phyloP scores from a whole-genome alignment of 2,329 filamentous ascomycete genomes.

The Tolypocladium sp. region DNA sequence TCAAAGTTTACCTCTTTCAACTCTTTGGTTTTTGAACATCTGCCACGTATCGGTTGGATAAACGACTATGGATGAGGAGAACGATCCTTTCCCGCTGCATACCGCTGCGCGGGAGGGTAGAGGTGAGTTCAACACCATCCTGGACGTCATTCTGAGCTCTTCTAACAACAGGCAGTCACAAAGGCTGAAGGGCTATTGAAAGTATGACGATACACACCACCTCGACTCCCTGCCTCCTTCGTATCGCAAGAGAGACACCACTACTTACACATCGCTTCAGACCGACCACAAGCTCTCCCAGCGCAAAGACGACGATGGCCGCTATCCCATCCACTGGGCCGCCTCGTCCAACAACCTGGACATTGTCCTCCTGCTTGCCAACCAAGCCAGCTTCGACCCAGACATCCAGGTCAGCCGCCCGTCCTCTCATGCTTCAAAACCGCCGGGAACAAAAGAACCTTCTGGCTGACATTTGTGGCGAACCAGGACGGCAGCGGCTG shows the following conservation, averaged over 20 bases:
- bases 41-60: no score
- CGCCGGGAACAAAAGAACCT: neutral
- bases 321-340: conserved; percentile 91
- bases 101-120: conserved; percentile 78
- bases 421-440: neutral
- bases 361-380: conserved; percentile 64
- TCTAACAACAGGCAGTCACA: conserved; percentile 2
- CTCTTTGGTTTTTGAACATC: neutral
- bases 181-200: conserved; percentile 9
- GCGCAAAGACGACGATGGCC: conserved; percentile 72
- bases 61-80: conserved; percentile 22
- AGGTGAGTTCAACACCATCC: conserved; percentile 41
- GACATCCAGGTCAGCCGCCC: conserved; percentile 57
- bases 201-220: neutral
- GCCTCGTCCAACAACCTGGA: conserved; percentile 70
- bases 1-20: neutral
- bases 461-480: neutral
- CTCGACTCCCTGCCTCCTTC: neutral
- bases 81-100: conserved; percentile 72
- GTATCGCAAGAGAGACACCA: neutral
- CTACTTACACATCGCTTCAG: conserved; percentile 28
- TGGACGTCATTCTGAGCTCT: no score
- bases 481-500: conserved; percentile 65
- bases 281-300: conserved; percentile 70
- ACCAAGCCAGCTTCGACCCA: conserved; percentile 67